Base-by-base conservation (phyloP, 139 green algal genomes). In the Penium margaritaceum region DNA sequence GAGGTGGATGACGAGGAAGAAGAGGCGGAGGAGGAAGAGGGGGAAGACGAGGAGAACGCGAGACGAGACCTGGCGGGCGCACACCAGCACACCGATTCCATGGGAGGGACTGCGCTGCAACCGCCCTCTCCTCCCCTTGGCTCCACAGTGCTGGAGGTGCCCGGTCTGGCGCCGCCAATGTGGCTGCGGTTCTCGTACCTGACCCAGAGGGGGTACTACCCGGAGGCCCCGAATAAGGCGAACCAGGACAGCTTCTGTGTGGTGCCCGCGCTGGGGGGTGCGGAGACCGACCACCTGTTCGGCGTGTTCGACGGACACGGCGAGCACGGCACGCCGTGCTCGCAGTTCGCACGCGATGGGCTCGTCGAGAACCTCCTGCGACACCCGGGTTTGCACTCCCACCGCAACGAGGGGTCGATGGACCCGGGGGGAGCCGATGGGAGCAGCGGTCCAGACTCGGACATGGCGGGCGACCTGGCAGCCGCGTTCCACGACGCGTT, bases 201-300 rank as follows among this genome's bases (percentile, higher is more conserved):
- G 38, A 90, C 75, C 61, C 87, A 92, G 75, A 69, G 90, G 0
- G 93, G 93, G 1, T 93, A 90, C 74, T 98, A 98, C 71, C 93
- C 92, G 1, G 86, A 96, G 19, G 80, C 83, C 0, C 84, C 87
- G 0, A 75, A 90, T 69, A 96, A 97, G 67, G 63, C 84, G 9
- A 97, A 96, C 75, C 92, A 98, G 83, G 93, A 97, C 75, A 75
- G 83, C 0, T 88, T 89, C 7, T 89, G 79, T 57, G 82, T 88
- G 2, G 64, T 85, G 12, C 81, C 83, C 7, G 46, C 81, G 9
- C 94, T 95, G 75, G 86, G 78, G 0, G 85, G 85, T 0, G 81
- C 88, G 38, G 43, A 86, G 2, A 86, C 92, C 53, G 80, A 90
- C 54, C 71, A 82, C 3, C 84, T 89, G 41, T 82, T 88, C 24